Conservation (phyloP, 345 rosid genomes). For the Noccaea bulbosa region DNA sequence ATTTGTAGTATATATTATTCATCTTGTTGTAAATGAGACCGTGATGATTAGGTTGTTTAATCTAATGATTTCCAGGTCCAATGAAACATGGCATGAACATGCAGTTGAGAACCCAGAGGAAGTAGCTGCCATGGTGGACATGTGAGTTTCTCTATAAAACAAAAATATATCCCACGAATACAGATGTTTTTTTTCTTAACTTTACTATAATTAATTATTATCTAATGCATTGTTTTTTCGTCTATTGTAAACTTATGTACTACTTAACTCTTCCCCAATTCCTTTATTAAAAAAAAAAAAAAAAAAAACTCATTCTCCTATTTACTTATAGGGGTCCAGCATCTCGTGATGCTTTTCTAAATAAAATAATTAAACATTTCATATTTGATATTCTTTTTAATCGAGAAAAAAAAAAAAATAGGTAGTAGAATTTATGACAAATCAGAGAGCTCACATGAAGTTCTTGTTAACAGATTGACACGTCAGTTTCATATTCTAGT, state of each 20-base stretch:
- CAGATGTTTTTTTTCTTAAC: background rate
- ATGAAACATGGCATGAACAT: constrained; percentile 61
- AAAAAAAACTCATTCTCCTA: background rate
- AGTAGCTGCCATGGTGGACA: constrained; percentile 75
- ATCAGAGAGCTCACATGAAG: constrained; percentile 38
- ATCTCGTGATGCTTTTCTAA: constrained; percentile 27
- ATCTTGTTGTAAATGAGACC: constrained; percentile 16
- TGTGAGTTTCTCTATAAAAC: constrained; percentile 55
- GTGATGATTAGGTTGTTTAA: constrained; percentile 5
- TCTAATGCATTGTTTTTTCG: background rate
- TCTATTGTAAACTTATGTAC: background rate
- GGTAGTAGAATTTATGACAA: constrained; percentile 35
- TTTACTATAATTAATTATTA: background rate
- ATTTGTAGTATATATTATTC: background rate
- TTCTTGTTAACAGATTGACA: constrained; percentile 32
- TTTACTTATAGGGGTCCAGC: background rate
- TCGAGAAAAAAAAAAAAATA: background rate
- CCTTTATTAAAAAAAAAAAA: background rate
- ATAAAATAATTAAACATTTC: constrained; percentile 1
- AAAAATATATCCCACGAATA: constrained; percentile 23
- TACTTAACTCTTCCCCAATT: background rate
- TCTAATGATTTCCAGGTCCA: constrained; percentile 47
- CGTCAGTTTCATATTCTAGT: constrained; percentile 26
- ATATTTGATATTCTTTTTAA: background rate
- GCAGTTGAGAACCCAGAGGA: constrained; percentile 72